A percentile compares a stretch with the other conserved stretches of the same genome.
Evolutionary conservation across 805 yeast species (phyloP).

Genomic region (Wickerhamomyces ciferrii): DNA sequence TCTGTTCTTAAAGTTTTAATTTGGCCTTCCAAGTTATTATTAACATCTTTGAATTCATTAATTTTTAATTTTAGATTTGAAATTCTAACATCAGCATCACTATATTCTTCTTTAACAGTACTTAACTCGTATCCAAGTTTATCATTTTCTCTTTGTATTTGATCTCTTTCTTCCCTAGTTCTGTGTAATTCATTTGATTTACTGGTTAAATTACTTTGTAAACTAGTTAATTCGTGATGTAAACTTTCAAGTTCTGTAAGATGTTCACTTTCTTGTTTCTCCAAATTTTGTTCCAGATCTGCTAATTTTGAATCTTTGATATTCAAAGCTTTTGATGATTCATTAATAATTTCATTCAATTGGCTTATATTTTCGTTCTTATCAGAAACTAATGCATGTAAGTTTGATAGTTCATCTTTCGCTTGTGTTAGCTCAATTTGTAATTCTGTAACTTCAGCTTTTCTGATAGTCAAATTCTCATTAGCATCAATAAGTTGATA

Average conservation of each 20-base stretch:
- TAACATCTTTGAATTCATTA: constrained; percentile 14
- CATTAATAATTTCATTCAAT: not conserved
- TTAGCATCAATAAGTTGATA: constrained; percentile 8
- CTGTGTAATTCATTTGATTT: constrained; percentile 23
- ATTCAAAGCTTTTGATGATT: constrained; percentile 5
- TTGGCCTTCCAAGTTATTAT: constrained; percentile 18
- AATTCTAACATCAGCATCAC: constrained; percentile 19
- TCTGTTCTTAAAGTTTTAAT: constrained; percentile 28
- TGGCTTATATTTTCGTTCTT: constrained; percentile 8
- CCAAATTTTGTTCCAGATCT: constrained; percentile 23
- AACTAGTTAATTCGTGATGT: constrained; percentile 28
- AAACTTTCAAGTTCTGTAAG: constrained; percentile 29
- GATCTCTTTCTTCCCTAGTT: constrained; percentile 20
- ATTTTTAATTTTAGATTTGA: constrained; percentile 13
- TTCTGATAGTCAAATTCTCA: constrained; percentile 17
- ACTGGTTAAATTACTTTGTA: constrained; percentile 24
- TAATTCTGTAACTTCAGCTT: constrained; percentile 23
- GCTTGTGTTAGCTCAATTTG: constrained; percentile 11
- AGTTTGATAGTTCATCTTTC: constrained; percentile 3
- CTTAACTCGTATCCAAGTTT: constrained; percentile 16
- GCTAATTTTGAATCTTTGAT: constrained; percentile 18
- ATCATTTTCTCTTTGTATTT: not conserved
- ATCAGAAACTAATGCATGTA: constrained; percentile 4
- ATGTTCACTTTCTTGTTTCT: constrained; percentile 32
- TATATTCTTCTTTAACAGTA: constrained; percentile 17